phyloP scores from a whole-genome alignment of 306 rosid genomes.

The Luffa acutangula region DNA sequence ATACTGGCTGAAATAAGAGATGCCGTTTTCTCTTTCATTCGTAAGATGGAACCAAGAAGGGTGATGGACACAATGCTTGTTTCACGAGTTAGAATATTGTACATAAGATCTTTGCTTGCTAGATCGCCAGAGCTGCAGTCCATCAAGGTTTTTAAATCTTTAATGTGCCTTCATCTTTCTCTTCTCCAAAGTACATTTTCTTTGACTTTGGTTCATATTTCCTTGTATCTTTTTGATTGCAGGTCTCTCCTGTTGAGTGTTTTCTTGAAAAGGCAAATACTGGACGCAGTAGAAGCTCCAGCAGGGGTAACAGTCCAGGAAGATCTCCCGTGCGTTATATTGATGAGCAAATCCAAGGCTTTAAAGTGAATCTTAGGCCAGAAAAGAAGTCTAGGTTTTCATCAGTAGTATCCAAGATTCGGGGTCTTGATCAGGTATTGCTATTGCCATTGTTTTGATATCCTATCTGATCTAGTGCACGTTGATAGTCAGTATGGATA shows the following conservation, averaged over 20 bases:
- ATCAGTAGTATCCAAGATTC: constrained; percentile 88
- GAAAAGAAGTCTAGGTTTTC: constrained; percentile 92
- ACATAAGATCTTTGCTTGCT: constrained; percentile 87
- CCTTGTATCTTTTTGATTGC: constrained; percentile 18
- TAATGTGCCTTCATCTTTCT: constrained; percentile 2
- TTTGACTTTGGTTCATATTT: not conserved
- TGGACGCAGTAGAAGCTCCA: constrained; percentile 86
- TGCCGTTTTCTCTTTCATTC: constrained; percentile 81
- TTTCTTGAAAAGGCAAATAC: constrained; percentile 74
- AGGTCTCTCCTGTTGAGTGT: constrained; percentile 82
- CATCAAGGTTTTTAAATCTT: constrained; percentile 56
- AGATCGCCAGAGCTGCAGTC: constrained; percentile 97
- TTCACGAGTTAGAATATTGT: constrained; percentile 93
- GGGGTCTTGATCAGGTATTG: constrained; percentile 92
- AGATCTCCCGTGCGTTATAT: constrained; percentile 71
- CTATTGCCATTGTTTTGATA: constrained; percentile 3
- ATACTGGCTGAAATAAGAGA: constrained; percentile 95
- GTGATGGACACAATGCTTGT: constrained; percentile 99
- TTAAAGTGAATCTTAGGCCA: constrained; percentile 78
- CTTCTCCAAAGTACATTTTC: not conserved
- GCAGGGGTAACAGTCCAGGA: constrained; percentile 88
- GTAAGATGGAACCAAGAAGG: constrained; percentile 92
- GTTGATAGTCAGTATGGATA: not conserved
- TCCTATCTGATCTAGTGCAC: not conserved
- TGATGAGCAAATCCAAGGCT: constrained; percentile 79